Percentiles rank a stretch among this genome's conserved stretches.
Evolutionary conservation across 345 rosid species (phyloP).

Genomic region (Corchorus capsularis): DNA sequence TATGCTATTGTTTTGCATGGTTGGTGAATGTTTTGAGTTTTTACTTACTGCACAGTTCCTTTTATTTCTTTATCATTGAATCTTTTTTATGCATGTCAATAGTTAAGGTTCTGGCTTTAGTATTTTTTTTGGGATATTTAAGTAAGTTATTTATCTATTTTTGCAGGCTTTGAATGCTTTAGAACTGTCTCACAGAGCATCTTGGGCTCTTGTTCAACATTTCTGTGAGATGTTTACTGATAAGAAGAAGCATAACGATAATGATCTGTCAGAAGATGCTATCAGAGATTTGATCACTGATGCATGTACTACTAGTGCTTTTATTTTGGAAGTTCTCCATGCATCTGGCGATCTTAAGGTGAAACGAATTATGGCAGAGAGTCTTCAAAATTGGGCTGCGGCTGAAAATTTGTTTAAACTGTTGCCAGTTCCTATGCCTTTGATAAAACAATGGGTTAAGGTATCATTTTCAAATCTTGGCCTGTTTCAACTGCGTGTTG

Average conservation of each 20-base stretch:
- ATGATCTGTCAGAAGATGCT: slow-evolving; percentile 52
- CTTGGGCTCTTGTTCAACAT: slow-evolving; percentile 63
- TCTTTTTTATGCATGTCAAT: neutral
- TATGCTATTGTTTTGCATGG: neutral
- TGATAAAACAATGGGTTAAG: slow-evolving; percentile 96
- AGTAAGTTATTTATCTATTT: slow-evolving; percentile 19
- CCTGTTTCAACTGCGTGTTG: slow-evolving; percentile 16
- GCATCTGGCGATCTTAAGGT: slow-evolving; percentile 49
- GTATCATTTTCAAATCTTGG: slow-evolving; percentile 39
- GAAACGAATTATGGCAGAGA: slow-evolving; percentile 38
- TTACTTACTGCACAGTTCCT: neutral
- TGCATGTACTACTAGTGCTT: slow-evolving; percentile 60
- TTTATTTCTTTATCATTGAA: neutral
- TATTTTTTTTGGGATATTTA: slow-evolving; percentile 15
- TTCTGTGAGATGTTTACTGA: slow-evolving; percentile 46
- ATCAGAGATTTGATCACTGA: slow-evolving; percentile 57
- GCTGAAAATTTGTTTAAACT: slow-evolving; percentile 50
- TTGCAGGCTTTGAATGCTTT: slow-evolving; percentile 82
- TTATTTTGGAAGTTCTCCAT: slow-evolving; percentile 72
- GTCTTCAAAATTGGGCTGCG: slow-evolving; percentile 70
- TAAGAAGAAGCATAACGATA: slow-evolving; percentile 31
- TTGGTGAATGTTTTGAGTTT: neutral
- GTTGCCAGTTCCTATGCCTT: slow-evolving; percentile 61
- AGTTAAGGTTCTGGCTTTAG: neutral
- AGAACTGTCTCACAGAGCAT: slow-evolving; percentile 68